These are phyloP conservation scores for Diaporthe amygdali DNA, from an alignment of 2,329 filamentous ascomycete species.

Conservation along the genomic window DNA sequence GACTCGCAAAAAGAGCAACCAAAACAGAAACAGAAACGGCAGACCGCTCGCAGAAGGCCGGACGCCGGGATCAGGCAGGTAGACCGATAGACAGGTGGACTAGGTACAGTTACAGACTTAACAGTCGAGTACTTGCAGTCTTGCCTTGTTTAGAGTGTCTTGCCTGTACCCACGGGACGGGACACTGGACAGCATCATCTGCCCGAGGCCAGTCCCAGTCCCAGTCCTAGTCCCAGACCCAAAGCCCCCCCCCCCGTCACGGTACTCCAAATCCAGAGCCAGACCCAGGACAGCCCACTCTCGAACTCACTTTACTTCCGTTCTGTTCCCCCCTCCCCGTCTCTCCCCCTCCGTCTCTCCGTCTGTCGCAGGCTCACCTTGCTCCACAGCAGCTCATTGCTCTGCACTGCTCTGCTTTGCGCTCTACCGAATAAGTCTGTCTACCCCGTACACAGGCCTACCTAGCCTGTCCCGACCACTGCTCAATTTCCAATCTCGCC, in stretches of 20 bases:
- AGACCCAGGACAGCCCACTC: background rate
- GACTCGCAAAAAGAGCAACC: background rate
- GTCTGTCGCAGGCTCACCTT: background rate
- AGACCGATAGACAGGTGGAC: too few relatives aligned
- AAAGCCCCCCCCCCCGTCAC: too few relatives aligned
- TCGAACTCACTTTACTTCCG: background rate
- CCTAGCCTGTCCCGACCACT: background rate
- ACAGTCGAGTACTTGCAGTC: too few relatives aligned
- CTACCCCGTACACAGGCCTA: background rate
- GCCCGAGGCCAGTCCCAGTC: background rate
- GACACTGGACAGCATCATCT: background rate
- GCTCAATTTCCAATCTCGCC: conserved; percentile 20
- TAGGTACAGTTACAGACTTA: too few relatives aligned
- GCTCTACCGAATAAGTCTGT: background rate
- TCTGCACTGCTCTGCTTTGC: too few relatives aligned
- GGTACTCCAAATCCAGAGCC: background rate
- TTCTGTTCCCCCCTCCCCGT: background rate
- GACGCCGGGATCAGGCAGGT: too few relatives aligned
- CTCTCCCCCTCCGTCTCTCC: background rate
- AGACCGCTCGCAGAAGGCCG: background rate
- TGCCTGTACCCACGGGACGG: background rate
- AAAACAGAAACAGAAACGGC: background rate
- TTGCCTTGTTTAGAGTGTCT: too few relatives aligned
- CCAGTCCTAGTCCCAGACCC: background rate
- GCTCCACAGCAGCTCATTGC: background rate